These are phyloP conservation scores for Parastagonospora avenae DNA, from an alignment of 2,329 filamentous ascomycete genomes.

Conservation along the genomic window DNA sequence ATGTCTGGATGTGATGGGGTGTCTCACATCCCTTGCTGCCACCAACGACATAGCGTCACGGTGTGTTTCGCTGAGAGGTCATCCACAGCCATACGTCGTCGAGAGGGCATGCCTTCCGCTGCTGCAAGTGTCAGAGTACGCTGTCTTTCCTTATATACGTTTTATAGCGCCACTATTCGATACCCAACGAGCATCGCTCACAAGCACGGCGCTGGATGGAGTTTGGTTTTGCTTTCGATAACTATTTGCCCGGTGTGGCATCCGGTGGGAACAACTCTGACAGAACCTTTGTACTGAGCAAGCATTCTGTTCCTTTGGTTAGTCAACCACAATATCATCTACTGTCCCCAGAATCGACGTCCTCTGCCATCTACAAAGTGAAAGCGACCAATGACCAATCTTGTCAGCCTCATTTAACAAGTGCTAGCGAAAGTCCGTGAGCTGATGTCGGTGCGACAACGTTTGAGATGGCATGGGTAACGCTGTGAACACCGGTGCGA, in stretches of 20 bases:
- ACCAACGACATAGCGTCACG: neutral
- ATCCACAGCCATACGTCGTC: conserved; percentile 3
- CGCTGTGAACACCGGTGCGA: no score
- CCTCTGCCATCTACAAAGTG: no score
- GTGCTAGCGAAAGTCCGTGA: no score
- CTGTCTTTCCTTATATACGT: conserved; percentile 8
- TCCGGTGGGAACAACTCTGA: no score
- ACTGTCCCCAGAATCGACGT: no score
- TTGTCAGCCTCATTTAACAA: no score
- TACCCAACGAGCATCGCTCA: conserved; percentile 27
- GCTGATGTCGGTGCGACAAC: no score
- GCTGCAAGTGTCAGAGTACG: neutral
- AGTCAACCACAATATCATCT: neutral
- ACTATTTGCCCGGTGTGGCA: neutral
- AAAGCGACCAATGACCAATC: no score
- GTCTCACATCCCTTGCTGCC: conserved; percentile 18
- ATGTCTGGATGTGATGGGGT: conserved; percentile 4
- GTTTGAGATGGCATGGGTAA: no score
- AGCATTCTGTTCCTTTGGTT: neutral
- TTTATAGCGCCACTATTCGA: conserved; percentile 19
- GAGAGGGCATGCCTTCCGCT: neutral
- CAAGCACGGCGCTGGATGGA: conserved; percentile 22
- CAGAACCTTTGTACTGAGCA: neutral
- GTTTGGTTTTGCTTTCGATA: conserved; percentile 8
- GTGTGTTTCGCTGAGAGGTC: conserved; percentile 5